phyloP scores from a whole-genome alignment of 768 basidiomycete genomes.

The Leucosporidium scottii region DNA sequence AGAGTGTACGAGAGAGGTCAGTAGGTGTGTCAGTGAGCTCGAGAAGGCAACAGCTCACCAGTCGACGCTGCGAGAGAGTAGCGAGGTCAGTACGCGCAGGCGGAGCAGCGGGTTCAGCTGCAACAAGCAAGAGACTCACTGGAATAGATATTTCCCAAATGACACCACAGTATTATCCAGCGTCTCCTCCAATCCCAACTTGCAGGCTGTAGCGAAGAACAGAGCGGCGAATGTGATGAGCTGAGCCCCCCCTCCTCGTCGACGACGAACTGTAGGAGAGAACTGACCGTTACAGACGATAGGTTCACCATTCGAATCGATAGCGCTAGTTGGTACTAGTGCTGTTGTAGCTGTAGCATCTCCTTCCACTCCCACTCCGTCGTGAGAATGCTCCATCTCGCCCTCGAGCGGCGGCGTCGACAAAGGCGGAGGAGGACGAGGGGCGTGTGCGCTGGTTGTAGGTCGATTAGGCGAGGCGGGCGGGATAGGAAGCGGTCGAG shows the following conservation, averaged over 20 bases:
- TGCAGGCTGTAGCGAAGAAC: constrained; percentile 10
- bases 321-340: neutral
- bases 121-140: constrained; percentile 10
- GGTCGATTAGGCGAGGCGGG: no score
- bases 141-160: constrained; percentile 28
- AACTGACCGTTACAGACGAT: constrained; percentile 24
- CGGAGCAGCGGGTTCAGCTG: neutral
- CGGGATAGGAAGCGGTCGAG: no score
- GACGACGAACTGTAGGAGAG: neutral
- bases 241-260: neutral
- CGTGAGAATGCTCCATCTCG: no score
- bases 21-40: neutral
- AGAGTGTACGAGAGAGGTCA: neutral
- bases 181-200: constrained; percentile 24
- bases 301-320: neutral
- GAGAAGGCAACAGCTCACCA: neutral
- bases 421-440: no score
- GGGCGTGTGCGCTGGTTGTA: no score
- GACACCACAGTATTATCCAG: constrained; percentile 26
- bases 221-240: neutral
- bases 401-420: no score
- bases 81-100: no score
- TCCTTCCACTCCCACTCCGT: no score
- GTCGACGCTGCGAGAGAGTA: neutral
- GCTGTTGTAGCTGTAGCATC: neutral